Evolutionary conservation across 768 basidiomycete genomes (phyloP), one percentile per base, ranked within the genome.

Genomic region (Macrolepiota albuminosa): DNA sequence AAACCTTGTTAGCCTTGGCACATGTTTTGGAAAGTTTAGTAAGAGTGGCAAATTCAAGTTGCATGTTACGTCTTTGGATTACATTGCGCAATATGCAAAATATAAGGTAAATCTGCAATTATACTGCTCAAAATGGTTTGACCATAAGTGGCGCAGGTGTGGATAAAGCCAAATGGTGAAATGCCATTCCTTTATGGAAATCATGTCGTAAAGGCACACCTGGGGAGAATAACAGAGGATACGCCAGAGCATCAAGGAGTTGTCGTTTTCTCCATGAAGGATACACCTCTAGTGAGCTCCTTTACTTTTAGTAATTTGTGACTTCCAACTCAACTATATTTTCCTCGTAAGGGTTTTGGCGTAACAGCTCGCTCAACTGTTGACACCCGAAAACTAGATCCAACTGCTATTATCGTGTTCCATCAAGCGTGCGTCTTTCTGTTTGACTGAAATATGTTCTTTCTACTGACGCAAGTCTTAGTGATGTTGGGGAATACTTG

Each of bases 181-280:
- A 96, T 99, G 89, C 97, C 97, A 1, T 99, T 96, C 81, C 77
- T 99, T 40, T 99, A 99, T 69, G 97, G 97, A 58, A 99, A 99
- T 70, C 95, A 99, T 76, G 88, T 98, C 60, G 84, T 98, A 63
- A 99, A 98, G 75, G 97, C 97, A 9, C 97, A 99, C 74, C 79
- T 99, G n/a, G 97, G 97, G 18, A 84, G 96, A 61, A 98, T 98
- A 71, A 98, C 97, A 51, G 97, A 99, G 71, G 97, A 99, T 69
- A 96, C 95, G 3, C 95, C 96, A 11, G 97, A 99, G 69, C 96
- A 99, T 70, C 97, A 98, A 70, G 97, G 97, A 49, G 97, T 98
- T 1, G 92, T 98, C 14, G 87, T 98, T 29, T 98, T 85, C 78
- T 95, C 87, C 70, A 98, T 98, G 97, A 89, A 80, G 59, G 96